Evolutionary conservation across 257 asterid genomes (phyloP), one percentile per base, ranked within the genome.

Genomic region (Solanum gracilifrons): DNA sequence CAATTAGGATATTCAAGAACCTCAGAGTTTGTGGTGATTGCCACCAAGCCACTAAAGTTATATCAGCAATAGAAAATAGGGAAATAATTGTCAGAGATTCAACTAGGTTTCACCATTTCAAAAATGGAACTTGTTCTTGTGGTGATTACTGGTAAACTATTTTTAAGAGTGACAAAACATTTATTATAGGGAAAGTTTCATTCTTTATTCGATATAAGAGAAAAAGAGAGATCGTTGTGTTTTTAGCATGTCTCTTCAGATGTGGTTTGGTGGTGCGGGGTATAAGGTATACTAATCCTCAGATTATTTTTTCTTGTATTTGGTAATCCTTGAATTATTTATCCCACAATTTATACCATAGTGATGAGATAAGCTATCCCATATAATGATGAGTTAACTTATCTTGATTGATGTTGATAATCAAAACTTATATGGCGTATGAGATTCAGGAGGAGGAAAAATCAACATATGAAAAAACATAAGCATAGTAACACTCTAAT

Each of bases 71-170:
- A 33, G 98, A 94, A 87, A 86, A 85, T 15, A 91, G 94, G 88
- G 95, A 93, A 94, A 94, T 95, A 60, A 88, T 94, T 74, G 93
- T 95, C 23, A 93, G 97, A 90, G 98, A 95, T 88, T 90, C 96
- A 21, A 91, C 92, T 23, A 93, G 97, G 88, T 95, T 95, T 91
- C 98, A 95, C 90, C 97, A 93, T 92, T 94, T 93, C 84, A 86
- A 76, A 82, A 91, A 92, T 85, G 98, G 98, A 33, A 87, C 35
- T 77, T 95, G 98, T 90, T 93, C 98, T 43, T 95, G 98, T 88
- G 93, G 92, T 27, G 98, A 92, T 91, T 94, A 93, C 88, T 93
- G 98, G 98, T 95, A 88, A 89, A 46, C 76, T 46, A 69, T 66
- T 75, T 74, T n/a, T 6, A 39, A 39, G 35, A 29, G 64, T 4